Evolutionary conservation across 192 early-diverging fungal species (phyloP).

Genomic region (Phycomyces blakesleeanus): DNA sequence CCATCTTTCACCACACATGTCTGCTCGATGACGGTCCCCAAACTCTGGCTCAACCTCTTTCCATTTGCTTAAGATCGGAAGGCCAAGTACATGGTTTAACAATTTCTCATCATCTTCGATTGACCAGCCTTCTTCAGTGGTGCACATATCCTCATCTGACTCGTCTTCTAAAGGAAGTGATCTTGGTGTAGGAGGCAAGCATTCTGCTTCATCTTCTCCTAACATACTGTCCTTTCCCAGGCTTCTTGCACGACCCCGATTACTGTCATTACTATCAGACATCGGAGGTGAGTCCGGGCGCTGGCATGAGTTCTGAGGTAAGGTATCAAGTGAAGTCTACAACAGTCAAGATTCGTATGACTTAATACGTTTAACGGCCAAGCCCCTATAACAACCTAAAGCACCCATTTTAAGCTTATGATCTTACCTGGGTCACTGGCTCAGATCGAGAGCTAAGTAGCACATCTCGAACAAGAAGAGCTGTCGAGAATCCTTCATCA

Average conservation of each 20-base stretch:
- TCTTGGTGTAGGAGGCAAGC: constrained; percentile 18
- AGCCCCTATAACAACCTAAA: too few species aligned
- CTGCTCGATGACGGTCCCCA: constrained; percentile 11
- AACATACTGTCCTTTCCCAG: not conserved
- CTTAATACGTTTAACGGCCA: not conserved
- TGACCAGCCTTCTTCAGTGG: constrained; percentile 9
- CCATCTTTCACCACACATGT: constrained; percentile 23
- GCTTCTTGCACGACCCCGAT: not conserved
- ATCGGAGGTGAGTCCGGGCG: too few species aligned
- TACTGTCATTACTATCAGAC: not conserved
- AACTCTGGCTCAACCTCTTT: constrained; percentile 11
- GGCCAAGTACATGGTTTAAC: constrained; percentile 3
- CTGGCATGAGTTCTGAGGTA: too few species aligned
- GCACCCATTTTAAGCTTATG: too few species aligned
- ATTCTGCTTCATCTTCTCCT: not conserved
- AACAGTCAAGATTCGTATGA: too few species aligned
- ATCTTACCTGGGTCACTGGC: constrained; percentile 1
- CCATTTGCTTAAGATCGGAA: constrained; percentile 5
- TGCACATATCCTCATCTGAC: not conserved
- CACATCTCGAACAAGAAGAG: constrained; percentile 1
- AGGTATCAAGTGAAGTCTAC: too few species aligned
- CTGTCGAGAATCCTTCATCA: constrained; percentile 6
- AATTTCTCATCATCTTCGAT: constrained; percentile 14
- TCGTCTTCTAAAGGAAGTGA: not conserved
- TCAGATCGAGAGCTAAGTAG: not conserved